These are phyloP conservation scores for Earliella scabrosa DNA, from an alignment of 1,284 basidiomycete species.

Conservation along the genomic window DNA sequence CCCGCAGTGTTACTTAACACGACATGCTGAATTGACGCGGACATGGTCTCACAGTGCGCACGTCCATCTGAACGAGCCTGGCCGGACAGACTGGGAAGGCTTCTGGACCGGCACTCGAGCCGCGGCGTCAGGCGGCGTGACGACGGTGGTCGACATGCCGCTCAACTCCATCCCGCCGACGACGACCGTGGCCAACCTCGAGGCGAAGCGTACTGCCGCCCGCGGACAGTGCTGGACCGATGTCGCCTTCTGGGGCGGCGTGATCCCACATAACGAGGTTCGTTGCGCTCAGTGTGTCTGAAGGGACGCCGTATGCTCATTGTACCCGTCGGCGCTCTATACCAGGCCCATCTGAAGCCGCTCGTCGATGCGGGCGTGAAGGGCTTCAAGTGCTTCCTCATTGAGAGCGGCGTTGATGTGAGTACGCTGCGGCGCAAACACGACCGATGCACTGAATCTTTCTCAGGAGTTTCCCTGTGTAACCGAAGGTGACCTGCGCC, in stretches of 20 bases:
- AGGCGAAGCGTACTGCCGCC: slow-evolving; percentile 73
- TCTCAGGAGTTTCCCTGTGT: slow-evolving; percentile 91
- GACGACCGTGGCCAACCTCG: slow-evolving; percentile 78
- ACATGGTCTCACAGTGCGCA: slow-evolving; percentile 62
- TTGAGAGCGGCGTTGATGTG: slow-evolving; percentile 91
- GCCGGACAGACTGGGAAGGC: slow-evolving; percentile 92
- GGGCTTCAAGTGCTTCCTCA: slow-evolving; percentile 96
- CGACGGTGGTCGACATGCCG: slow-evolving; percentile 94
- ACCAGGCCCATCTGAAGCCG: slow-evolving; percentile 65
- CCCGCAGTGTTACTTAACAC: too few species aligned
- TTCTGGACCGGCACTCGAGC: slow-evolving; percentile 90
- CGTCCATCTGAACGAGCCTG: slow-evolving; percentile 94
- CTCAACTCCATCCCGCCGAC: slow-evolving; percentile 95
- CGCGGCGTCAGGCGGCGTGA: slow-evolving; percentile 88
- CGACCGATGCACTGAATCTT: neutral
- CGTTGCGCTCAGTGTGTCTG: neutral
- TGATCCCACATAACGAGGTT: slow-evolving; percentile 87
- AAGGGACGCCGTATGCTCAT: neutral
- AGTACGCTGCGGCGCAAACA: slow-evolving; percentile 23
- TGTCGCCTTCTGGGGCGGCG: slow-evolving; percentile 94
- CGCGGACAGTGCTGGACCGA: slow-evolving; percentile 80
- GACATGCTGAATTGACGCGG: neutral
- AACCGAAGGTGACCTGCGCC: slow-evolving; percentile 64
- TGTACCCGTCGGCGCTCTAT: too few species aligned
- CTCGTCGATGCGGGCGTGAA: slow-evolving; percentile 81